Evolutionary conservation across 1,284 basidiomycete species (phyloP), one percentile per base, ranked within the genome.

Genomic region (Apiotrichum laibachii): DNA sequence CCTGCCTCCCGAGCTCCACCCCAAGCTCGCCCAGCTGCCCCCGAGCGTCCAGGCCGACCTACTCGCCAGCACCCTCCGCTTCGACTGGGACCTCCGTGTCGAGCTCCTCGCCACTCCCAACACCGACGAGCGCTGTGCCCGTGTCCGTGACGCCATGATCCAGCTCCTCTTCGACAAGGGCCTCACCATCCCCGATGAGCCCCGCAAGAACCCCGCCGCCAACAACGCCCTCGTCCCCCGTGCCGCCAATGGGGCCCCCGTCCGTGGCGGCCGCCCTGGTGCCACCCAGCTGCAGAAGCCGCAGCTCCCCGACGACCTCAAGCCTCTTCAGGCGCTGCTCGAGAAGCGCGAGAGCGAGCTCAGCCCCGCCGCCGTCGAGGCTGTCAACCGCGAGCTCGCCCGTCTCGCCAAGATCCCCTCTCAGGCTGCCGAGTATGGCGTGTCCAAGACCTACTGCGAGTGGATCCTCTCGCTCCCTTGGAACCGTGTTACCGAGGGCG

Each of bases 351-450:
- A 53, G 31, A 35, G 57, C 12, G 71, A 74, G 50, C 55, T 77
- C 1, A 65, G 69, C 16, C 40, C 53, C 5, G 57, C 63, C 0
- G 75, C 69, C 1, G 40, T 57, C 11, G 62, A 70, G 26, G 67
- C 72, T 2, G 53, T 73, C 48, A 53, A 35, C 0, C 63, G 73
- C 4, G 75, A 77, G 50, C 64, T 77, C 34, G 50, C 50, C 0
- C 55, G 73, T 13, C 63, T 77, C 13, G 46, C 40, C 44, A 72
- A 71, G 57, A 74, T 77, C 26, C 72, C 72, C 2, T 67, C 69
- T 15, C 73, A 75, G 55, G 70, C 70, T 0, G 72, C 72, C 8
- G 75, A 77, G 60, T 77, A 75, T 49, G 69, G 71, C 11, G 71
- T 75, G 3, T 64, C 61, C 31, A 73, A 70, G 67, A 77, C 72